phyloP scores from a whole-genome alignment of 2,329 filamentous ascomycete genomes.

The Pseudonectria buxi region DNA sequence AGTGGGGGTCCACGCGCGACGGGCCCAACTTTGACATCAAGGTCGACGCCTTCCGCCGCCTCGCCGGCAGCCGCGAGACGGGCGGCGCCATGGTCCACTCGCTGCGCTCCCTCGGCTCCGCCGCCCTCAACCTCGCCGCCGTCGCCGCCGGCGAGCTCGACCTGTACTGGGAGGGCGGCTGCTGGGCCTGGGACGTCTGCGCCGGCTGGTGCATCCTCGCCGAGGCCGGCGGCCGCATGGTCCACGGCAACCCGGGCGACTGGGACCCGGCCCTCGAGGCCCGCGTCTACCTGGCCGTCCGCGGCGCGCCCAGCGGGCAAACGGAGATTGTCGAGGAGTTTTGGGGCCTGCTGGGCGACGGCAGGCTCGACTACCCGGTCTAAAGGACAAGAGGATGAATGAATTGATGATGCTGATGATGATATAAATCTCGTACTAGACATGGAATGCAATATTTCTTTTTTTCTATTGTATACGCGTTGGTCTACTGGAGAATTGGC shows the following conservation, averaged over 20 bases:
- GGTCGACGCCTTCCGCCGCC: conserved; percentile 55
- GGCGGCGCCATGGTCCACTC: conserved; percentile 74
- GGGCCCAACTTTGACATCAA: conserved; percentile 68
- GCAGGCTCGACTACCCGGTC: conserved; percentile 41
- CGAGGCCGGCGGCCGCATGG: conserved; percentile 69
- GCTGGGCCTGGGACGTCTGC: conserved; percentile 81
- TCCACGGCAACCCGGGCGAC: conserved; percentile 63
- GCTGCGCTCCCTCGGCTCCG: conserved; percentile 62
- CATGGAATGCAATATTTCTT: no score
- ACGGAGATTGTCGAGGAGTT: conserved; percentile 58
- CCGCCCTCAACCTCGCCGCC: conserved; percentile 67
- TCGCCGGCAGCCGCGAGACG: conserved; percentile 50
- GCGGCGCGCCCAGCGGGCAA: conserved; percentile 53
- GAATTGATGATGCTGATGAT: background rate
- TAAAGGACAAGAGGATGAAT: conserved; percentile 2
- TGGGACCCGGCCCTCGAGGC: conserved; percentile 59
- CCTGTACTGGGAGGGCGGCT: conserved; percentile 76
- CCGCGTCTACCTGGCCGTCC: conserved; percentile 56
- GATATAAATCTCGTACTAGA: no score
- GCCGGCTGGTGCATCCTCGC: conserved; percentile 71
- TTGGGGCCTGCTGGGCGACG: conserved; percentile 53
- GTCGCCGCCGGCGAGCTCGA: conserved; percentile 67
- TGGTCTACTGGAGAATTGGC: no score
- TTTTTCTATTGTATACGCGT: no score
- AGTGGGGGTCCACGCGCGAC: conserved; percentile 65